These are phyloP conservation scores for Teunomyces cretensis DNA, from an alignment of 805 yeast genomes.

Conservation along the genomic window DNA sequence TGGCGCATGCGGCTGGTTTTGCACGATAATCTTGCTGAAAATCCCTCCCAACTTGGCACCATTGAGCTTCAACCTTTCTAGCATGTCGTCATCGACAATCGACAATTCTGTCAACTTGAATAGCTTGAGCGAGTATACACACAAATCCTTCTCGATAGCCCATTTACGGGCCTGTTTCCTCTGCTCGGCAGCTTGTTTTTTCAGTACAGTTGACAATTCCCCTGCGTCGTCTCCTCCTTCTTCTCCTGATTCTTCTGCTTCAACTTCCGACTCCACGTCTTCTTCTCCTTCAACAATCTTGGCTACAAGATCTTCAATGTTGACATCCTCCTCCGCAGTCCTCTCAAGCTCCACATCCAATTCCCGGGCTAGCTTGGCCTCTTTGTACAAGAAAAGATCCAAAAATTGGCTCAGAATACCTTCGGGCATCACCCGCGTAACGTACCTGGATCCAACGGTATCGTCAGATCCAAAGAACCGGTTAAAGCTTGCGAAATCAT, in stretches of 20 bases:
- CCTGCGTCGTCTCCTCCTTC: constrained; percentile 6
- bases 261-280: no score
- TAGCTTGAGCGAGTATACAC: constrained; percentile 42
- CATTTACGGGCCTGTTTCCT: constrained; percentile 18
- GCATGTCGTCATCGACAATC: constrained; percentile 24
- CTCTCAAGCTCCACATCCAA: constrained; percentile 46
- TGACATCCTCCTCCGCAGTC: constrained; percentile 51
- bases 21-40: constrained; percentile 22
- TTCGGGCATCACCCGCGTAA: constrained; percentile 23
- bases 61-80: constrained; percentile 39
- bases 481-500: constrained; percentile 27
- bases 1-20: constrained; percentile 12
- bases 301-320: constrained; percentile 26
- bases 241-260: constrained; percentile 13
- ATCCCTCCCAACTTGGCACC: constrained; percentile 31
- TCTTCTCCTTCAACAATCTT: constrained; percentile 15
- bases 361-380: constrained; percentile 42
- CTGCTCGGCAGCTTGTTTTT: not conserved
- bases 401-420: constrained; percentile 32
- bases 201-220: constrained; percentile 7
- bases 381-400: constrained; percentile 49
- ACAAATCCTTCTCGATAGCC: constrained; percentile 41
- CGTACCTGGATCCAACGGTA: constrained; percentile 15
- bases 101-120: constrained; percentile 32
- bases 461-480: constrained; percentile 26